Evolutionary conservation across 495 filamentous ascomycete species (phyloP), one percentile per base, ranked within the genome.

Genomic region (Aspergillus nanangensis): DNA sequence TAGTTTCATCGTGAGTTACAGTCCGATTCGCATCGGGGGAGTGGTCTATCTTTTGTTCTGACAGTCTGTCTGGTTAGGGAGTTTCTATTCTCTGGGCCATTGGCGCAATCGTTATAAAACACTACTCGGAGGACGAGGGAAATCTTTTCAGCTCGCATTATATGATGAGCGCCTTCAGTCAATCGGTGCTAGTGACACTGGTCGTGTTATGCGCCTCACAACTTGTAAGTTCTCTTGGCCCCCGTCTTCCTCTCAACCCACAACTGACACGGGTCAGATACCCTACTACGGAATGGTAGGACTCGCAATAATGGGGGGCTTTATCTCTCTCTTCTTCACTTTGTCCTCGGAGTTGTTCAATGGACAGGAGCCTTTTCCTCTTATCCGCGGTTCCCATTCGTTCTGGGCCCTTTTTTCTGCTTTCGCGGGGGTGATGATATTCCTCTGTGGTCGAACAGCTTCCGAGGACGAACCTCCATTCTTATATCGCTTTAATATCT

Each of bases 131-230:
- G 29, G 47, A 43, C 29, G 34, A 53, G 18, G 43, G 31, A 8
- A 27, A 35, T 13, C 55, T 72, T 37, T 45, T 60, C 34, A 63
- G 62, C 38, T 46, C 48, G 5, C 56, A 54, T 52, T 71, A 66
- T 41, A 46, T 67, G 13, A 54, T 58, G 4, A 68, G 64, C 51
- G 60, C 71, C 34, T 43, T 62, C 24, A 60, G 64, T 15, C 61
- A 71, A 44, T 57, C 60, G 9, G 19, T 63, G 5, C 21, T 76
- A 21, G 55, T 57, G 17, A 37, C 63, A 7, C 38, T 64, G 11
- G 52, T 65, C 13, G 27, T 65, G 10, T 14, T 71, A 8, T 71
- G 63, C 11, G 63, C 65, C 13, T 68, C 64, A 50, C 65, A 72
- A 36, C 48, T 74, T 17, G 73, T 76, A 39, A 38, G 72, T 61